Base-by-base conservation (phyloP, 805 yeast species). In the Candida adriatica region DNA sequence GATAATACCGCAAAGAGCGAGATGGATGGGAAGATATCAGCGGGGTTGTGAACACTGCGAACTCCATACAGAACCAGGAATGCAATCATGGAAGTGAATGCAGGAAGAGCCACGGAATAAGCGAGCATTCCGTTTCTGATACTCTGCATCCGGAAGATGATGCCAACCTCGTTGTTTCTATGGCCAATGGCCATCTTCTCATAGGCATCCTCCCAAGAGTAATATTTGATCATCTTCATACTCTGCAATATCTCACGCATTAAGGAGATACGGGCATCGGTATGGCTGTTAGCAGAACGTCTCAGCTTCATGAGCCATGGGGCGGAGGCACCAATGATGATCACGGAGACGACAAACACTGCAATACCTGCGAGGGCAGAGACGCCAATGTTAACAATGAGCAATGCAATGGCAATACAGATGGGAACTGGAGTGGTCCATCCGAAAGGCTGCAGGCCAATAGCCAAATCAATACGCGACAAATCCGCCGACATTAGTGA, bases 191-290 rank as follows among this genome's bases (percentile, higher is more conserved):
- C 68, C 27, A 69, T 53, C 9, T 64, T 53, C 33, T 65, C 62
- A 53, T 83, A 85, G 1, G 95, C 84, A 17, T 65, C 66, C 58
- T 86, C 95, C 95, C 95, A 85, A 2, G 90, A 79, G 51, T 85
- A 85, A 53, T 68, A 82, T 60, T 85, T 85, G 58, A 85, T 80
- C 53, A 79, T 68, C 45, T 73, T 78, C 58, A 79, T 68, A 46
- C 73, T 70, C 40, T 65, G 68, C 39, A 79, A 56, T 19, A 76
- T 69, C 50, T 79, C 87, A 47, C 78, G 73, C 51, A 78, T 68
- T 41, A 64, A 62, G 29, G 65, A 58, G 16, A 83, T 77, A 48
- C 94, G 68, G 16, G 58, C 47, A 56, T 83, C 92, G 13, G 87
- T 82, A 44, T 56, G 68, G 14, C 61, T 57, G 38, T 72, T 73